Evolutionary conservation across 2,329 filamentous ascomycete species (phyloP).

Genomic region (Aotearoamyces nothofagi): DNA sequence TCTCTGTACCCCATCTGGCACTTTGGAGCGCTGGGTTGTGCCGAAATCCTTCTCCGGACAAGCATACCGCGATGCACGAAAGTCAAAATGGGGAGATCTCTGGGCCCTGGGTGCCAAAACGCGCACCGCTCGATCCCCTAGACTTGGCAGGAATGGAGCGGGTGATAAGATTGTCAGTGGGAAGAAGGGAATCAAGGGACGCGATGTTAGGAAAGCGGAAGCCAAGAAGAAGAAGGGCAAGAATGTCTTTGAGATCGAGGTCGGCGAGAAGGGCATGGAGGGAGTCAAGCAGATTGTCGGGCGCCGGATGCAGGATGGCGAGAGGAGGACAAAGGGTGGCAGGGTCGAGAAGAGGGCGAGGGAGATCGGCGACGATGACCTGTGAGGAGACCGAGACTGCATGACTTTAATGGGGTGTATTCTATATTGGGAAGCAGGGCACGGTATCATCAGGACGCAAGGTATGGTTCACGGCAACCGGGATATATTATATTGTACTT

Average conservation of each 20-base stretch:
- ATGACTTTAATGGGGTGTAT: no score
- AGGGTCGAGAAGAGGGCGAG: constrained; percentile 21
- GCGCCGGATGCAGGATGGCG: constrained; percentile 6
- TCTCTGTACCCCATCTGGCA: constrained; percentile 73
- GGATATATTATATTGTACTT: no score
- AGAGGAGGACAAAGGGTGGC: constrained; percentile 20
- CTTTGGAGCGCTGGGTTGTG: constrained; percentile 86
- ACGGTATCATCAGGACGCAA: no score
- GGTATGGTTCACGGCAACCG: no score
- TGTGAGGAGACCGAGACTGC: constrained; percentile 7
- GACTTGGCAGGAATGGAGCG: constrained; percentile 34
- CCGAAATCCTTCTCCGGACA: constrained; percentile 66
- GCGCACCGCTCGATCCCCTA: constrained; percentile 43
- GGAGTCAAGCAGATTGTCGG: constrained; percentile 10
- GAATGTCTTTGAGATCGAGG: constrained; percentile 24
- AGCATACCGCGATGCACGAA: constrained; percentile 85
- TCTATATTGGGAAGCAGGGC: no score
- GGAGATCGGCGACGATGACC: constrained; percentile 16
- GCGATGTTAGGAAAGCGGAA: constrained; percentile 19
- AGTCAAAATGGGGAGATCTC: constrained; percentile 80
- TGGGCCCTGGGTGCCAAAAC: constrained; percentile 95
- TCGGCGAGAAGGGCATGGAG: constrained; percentile 16
- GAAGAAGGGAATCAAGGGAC: constrained; percentile 23
- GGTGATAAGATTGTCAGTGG: constrained; percentile 15
- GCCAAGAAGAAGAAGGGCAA: constrained; percentile 26